These are phyloP conservation scores for Schoenoplectus triqueter DNA, from an alignment of 202 grass and related monocot genomes.

Conservation along the genomic window DNA sequence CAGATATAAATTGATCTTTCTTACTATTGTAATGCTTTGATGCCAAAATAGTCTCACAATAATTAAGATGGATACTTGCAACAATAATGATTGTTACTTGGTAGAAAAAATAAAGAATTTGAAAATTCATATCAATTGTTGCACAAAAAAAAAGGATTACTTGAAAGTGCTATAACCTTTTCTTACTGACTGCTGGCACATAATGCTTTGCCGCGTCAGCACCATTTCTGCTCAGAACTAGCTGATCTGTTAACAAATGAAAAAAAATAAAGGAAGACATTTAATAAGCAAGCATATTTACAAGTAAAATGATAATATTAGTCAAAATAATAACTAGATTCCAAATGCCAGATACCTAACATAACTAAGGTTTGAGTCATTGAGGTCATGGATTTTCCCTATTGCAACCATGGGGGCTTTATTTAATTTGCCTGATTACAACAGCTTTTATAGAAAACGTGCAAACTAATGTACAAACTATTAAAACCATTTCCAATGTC, in stretches of 20 bases:
- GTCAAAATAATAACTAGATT: background rate
- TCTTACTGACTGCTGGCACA: conserved; percentile 55
- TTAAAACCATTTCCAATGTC: background rate
- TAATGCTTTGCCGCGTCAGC: conserved; percentile 76
- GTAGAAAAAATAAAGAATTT: background rate
- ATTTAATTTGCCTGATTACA: background rate
- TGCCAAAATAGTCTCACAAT: background rate
- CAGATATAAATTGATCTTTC: background rate
- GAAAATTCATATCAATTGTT: background rate
- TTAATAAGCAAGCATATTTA: background rate
- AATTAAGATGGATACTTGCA: no score
- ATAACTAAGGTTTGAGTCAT: background rate
- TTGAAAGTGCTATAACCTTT: conserved; percentile 52
- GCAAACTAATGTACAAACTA: background rate
- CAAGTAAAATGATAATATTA: background rate
- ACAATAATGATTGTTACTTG: background rate
- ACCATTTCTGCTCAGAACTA: conserved; percentile 56
- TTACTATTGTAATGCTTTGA: background rate
- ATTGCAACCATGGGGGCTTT: background rate
- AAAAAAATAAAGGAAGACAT: background rate
- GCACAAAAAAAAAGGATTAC: background rate
- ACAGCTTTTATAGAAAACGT: background rate
- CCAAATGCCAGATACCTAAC: background rate
- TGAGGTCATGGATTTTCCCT: background rate
- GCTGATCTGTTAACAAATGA: conserved; percentile 52